Evolutionary conservation across 139 green algal species (phyloP), one percentile per base, ranked within the genome.

Genomic region (Chlorella sp.): DNA sequence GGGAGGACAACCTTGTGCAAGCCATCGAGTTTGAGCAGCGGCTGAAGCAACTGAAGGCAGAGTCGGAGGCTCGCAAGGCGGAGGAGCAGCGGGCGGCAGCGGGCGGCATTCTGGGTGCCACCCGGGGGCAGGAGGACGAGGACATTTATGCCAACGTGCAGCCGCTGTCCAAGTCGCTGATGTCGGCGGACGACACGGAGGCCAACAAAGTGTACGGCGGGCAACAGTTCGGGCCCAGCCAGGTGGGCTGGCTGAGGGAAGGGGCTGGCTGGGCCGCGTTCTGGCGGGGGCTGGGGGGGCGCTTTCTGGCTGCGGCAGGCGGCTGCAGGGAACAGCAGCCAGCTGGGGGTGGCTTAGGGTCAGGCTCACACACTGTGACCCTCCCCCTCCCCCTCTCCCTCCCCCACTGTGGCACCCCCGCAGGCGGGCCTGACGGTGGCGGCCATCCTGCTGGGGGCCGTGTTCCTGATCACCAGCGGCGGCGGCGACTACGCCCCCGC

Each of bases 1-100:
- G 26, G 18, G n/a, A 30, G 32, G n/a, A 89, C n/a, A 19, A 86
- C 68, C 48, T 93, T 75, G 53, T 87, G 37, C 83, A 90, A 11
- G 37, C 87, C 37, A 81, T 93, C 5, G 91, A 92, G 57, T 93
- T 93, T 42, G 88, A 93, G 32, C 19, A 88, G 82, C 88, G 91
- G 32, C 90, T 93, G 36, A 77, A 92, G 57, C 39, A 53, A 9
- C 64, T 93, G 15, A 86, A 84, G 53, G 48, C 85, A 40, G 69
- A 81, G 85, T 83, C 85, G 40, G 83, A 80, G 36, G 73, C 88
- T 37, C 64, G 78, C 37, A 73, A 68, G 36, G 86, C 91, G 40
- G 90, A 91, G 71, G 73, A 24, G 64, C 28, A 83, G 71, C 36
- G 36, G 26, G 71, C 42, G 39, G 69, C 82, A 36, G 53, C 57